phyloP scores from a whole-genome alignment of 2,329 filamentous ascomycete species.

The Apiospora koreana region DNA sequence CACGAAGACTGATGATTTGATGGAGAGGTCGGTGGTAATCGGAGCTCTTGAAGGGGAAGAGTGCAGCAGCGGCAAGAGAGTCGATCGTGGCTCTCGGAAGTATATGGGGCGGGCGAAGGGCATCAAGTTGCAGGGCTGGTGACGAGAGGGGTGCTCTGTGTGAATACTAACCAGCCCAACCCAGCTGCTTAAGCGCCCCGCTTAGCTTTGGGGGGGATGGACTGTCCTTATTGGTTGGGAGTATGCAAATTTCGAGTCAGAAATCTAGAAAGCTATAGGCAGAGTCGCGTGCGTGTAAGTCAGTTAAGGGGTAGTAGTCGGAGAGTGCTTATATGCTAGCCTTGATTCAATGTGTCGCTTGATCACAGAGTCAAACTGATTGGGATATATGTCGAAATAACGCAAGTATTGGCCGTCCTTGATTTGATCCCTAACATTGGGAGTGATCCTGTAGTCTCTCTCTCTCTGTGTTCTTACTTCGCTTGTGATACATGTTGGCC shows the following conservation, averaged over 20 bases:
- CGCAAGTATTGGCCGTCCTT: neutral
- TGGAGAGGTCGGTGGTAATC: neutral
- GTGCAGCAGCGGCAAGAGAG: neutral
- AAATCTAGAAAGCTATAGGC: neutral
- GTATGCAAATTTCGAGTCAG: neutral
- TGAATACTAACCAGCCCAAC: neutral
- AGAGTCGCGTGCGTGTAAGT: neutral
- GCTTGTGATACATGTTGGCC: neutral
- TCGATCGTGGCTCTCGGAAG: neutral
- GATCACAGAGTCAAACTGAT: neutral
- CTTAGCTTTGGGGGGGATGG: neutral
- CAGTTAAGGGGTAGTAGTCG: neutral
- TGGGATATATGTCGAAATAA: neutral
- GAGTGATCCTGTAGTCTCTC: neutral
- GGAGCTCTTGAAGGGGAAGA: neutral
- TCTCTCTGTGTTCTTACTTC: neutral
- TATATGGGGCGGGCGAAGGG: neutral
- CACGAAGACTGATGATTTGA: conserved; percentile 34
- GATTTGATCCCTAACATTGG: neutral
- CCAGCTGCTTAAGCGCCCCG: neutral
- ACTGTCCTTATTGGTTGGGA: neutral
- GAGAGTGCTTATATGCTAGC: no score
- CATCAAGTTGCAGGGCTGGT: neutral
- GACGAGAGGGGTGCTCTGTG: neutral
- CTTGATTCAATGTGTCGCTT: neutral